Evolutionary conservation across 2,329 filamentous ascomycete species (phyloP).

Genomic region (Onygena corvina): DNA sequence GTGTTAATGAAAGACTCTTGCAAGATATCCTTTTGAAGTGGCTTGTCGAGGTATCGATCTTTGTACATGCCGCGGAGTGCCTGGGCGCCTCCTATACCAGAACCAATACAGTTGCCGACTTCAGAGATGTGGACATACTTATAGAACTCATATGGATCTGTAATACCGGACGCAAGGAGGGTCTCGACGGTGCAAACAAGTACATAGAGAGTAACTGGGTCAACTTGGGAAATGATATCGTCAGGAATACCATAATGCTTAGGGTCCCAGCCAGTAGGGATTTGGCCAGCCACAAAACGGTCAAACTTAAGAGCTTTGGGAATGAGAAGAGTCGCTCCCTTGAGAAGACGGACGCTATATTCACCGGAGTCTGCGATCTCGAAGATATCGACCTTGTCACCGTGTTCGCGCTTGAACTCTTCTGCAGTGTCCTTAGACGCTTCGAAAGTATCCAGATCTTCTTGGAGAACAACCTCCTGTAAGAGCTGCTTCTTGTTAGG

Average conservation of each 20-base stretch:
- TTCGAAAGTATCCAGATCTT: conserved; percentile 95
- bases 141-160: conserved; percentile 98
- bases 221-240: conserved; percentile 94
- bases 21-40: conserved; percentile 94
- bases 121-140: conserved; percentile 98
- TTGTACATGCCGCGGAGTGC: conserved; percentile 97
- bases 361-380: conserved; percentile 89
- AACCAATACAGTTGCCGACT: conserved; percentile 95
- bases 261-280: conserved; percentile 93
- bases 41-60: conserved; percentile 91
- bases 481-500: conserved; percentile 97
- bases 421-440: conserved; percentile 92
- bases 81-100: conserved; percentile 88
- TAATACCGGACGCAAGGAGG: conserved; percentile 84
- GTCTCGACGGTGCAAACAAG: conserved; percentile 89
- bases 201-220: conserved; percentile 89
- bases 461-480: conserved; percentile 93
- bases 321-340: conserved; percentile 87
- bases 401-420: conserved; percentile 94
- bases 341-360: conserved; percentile 87
- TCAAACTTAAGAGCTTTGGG: conserved; percentile 96
- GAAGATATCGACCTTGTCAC: conserved; percentile 94
- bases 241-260: conserved; percentile 94
- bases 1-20: conserved; percentile 99
- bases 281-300: conserved; percentile 89